phyloP scores from a whole-genome alignment of 2,329 filamentous ascomycete species.

The Nothophoma quercina region DNA sequence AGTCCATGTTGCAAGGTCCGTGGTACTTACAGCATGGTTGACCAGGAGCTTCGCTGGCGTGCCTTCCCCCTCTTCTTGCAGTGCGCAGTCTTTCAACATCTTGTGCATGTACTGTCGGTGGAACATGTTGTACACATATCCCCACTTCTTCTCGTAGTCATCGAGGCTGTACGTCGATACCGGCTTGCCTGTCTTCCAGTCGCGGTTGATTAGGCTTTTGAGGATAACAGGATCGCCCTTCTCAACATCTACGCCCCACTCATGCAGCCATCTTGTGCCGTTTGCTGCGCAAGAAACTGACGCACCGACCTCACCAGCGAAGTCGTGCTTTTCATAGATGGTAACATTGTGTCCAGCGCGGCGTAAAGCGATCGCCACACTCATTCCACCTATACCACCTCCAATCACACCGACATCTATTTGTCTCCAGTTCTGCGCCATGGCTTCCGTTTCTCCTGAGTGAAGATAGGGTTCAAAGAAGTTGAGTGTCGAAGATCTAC shows the following conservation, averaged over 20 bases:
- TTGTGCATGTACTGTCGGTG: constrained; percentile 73
- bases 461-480: background rate
- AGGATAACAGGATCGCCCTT: constrained; percentile 72
- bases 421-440: constrained; percentile 29
- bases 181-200: constrained; percentile 74
- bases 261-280: constrained; percentile 72
- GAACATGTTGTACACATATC: constrained; percentile 71
- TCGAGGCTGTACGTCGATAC: constrained; percentile 69
- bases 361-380: constrained; percentile 60
- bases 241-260: constrained; percentile 70
- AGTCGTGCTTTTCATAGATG: constrained; percentile 72
- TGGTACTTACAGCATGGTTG: constrained; percentile 57
- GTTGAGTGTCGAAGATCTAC: background rate
- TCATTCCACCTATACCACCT: constrained; percentile 63
- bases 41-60: constrained; percentile 62
- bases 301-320: constrained; percentile 69
- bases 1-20: too few species aligned
- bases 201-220: constrained; percentile 71
- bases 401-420: constrained; percentile 55
- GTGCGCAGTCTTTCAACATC: constrained; percentile 69
- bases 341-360: constrained; percentile 64
- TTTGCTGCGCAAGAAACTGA: constrained; percentile 67
- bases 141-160: constrained; percentile 72
- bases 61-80: constrained; percentile 62
- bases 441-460: constrained; percentile 1